These are phyloP conservation scores for Raphanus sativus DNA, from an alignment of 345 rosid genomes.

Conservation along the genomic window DNA sequence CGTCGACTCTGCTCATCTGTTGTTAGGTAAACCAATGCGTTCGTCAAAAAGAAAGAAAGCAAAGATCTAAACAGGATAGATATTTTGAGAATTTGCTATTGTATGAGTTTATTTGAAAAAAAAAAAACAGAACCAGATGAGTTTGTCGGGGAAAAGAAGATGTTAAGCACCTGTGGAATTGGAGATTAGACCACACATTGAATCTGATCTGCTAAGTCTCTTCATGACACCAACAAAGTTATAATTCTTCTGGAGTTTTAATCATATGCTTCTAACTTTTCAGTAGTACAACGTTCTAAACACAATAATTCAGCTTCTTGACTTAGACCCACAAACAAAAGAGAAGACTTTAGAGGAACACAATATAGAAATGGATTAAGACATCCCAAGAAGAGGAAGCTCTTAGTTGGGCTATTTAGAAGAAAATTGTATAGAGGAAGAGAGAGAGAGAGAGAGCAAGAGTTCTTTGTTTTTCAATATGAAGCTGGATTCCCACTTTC, in stretches of 20 bases:
- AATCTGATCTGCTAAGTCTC: constrained; percentile 85
- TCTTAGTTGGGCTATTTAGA: neutral
- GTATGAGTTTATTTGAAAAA: neutral
- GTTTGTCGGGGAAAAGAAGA: constrained; percentile 15
- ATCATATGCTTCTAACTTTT: neutral
- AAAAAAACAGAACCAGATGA: constrained; percentile 12
- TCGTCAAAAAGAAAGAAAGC: neutral
- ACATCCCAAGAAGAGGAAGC: constrained; percentile 15
- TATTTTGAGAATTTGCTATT: neutral
- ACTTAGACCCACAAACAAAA: constrained; percentile 41
- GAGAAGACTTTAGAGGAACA: neutral
- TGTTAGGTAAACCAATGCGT: neutral
- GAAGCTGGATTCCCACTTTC: constrained; percentile 42
- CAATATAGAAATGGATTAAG: neutral
- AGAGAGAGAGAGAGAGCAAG: neutral
- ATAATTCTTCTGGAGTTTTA: neutral
- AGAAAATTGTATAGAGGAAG: neutral
- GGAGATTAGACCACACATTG: constrained; percentile 78
- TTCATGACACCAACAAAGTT: constrained; percentile 49
- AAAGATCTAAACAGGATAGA: neutral
- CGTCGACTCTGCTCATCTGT: constrained; percentile 71
- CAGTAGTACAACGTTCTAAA: constrained; percentile 27
- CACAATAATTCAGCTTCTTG: constrained; percentile 36
- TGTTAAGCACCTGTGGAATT: constrained; percentile 56
- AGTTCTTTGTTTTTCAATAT: neutral